These are phyloP conservation scores for Begonia loranthoides DNA, from an alignment of 306 rosid species.

Conservation along the genomic window DNA sequence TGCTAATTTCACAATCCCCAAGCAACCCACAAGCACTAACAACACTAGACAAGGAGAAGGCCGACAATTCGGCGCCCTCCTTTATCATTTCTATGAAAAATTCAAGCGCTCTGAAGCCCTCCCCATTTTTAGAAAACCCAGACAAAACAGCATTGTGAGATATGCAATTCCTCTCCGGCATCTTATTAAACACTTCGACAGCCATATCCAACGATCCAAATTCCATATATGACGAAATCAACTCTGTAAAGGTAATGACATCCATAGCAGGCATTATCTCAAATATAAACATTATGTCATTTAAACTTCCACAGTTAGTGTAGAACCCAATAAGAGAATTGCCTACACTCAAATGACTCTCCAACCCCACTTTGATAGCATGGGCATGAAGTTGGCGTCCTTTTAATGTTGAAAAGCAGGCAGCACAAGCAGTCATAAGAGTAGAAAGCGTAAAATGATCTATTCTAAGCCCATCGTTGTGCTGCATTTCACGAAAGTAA, in stretches of 20 bases:
- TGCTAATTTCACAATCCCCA: conserved; percentile 26
- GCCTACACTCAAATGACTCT: conserved; percentile 45
- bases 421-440: conserved; percentile 45
- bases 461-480: conserved; percentile 16
- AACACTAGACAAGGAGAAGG: conserved; percentile 48
- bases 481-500: conserved; percentile 36
- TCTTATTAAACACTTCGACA: conserved; percentile 38
- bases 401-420: conserved; percentile 16
- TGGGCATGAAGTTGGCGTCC: conserved; percentile 52
- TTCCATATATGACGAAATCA: conserved; percentile 52
- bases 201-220: conserved; percentile 50
- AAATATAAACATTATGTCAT: conserved; percentile 35
- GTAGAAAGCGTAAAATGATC: conserved; percentile 58
- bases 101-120: conserved; percentile 39
- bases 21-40: conserved; percentile 56
- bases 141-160: conserved; percentile 61
- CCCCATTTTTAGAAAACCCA: conserved; percentile 54
- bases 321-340: conserved; percentile 66
- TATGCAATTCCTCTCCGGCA: conserved; percentile 46
- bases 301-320: conserved; percentile 27
- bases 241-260: conserved; percentile 59
- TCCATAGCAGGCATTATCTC: conserved; percentile 48
- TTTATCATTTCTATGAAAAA: conserved; percentile 45
- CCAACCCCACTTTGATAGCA: conserved; percentile 58
- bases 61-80: conserved; percentile 41